phyloP scores from a whole-genome alignment of 2,329 filamentous ascomycete species.

The Gremmenia infestans region DNA sequence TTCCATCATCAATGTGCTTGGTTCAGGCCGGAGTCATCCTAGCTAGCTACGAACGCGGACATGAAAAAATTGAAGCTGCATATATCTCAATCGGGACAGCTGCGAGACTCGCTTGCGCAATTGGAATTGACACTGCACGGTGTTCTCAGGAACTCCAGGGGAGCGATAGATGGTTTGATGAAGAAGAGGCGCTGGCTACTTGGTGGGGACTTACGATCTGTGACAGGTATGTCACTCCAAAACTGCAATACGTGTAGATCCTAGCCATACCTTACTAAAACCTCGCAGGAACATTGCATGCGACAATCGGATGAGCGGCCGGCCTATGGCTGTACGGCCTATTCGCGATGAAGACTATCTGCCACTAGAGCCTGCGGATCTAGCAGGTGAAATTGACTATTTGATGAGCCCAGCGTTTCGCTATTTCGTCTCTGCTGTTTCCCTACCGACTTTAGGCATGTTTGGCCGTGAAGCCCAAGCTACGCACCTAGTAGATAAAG shows the following conservation, averaged over 20 bases:
- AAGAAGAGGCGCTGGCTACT: slow-evolving; percentile 17
- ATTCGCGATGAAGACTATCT: slow-evolving; percentile 17
- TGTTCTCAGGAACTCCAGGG: slow-evolving; percentile 14
- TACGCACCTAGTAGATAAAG: slow-evolving; percentile 16
- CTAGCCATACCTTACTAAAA: background rate
- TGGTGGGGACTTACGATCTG: slow-evolving; percentile 24
- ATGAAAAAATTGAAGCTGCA: slow-evolving; percentile 19
- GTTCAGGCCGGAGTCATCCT: slow-evolving; percentile 20
- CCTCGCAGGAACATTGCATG: slow-evolving; percentile 11
- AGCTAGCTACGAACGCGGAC: slow-evolving; percentile 18
- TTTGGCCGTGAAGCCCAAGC: slow-evolving; percentile 24
- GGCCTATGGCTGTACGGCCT: slow-evolving; percentile 15
- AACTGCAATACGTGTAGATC: background rate
- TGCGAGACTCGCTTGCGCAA: slow-evolving; percentile 16
- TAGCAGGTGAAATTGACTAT: slow-evolving; percentile 5
- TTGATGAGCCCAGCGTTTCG: slow-evolving; percentile 6
- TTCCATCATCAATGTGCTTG: slow-evolving; percentile 15
- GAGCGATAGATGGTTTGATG: slow-evolving; percentile 18
- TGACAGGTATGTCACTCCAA: slow-evolving; percentile 16
- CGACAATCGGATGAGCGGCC: slow-evolving; percentile 11
- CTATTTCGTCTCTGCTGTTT: slow-evolving; percentile 16
- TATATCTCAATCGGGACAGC: slow-evolving; percentile 19
- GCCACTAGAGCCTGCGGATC: slow-evolving; percentile 13
- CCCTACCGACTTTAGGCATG: slow-evolving; percentile 9
- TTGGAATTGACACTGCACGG: slow-evolving; percentile 15